These are phyloP conservation scores for Avena insularis DNA, from an alignment of 176 grass and related monocot genomes.

Conservation along the genomic window DNA sequence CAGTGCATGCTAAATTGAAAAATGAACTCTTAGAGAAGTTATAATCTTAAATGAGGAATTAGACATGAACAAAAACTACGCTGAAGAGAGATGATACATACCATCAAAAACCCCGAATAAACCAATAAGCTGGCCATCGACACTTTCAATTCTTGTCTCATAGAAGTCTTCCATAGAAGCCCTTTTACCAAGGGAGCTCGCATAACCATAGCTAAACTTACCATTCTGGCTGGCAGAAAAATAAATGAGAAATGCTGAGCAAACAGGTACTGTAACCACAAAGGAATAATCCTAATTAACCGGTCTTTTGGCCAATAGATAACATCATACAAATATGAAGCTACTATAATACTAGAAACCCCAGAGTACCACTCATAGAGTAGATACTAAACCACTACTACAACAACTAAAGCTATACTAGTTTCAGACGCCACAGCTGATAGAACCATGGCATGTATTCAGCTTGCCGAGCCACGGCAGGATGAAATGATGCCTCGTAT, in stretches of 20 bases:
- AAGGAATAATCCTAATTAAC: background rate
- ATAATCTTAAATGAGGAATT: slow-evolving; percentile 12
- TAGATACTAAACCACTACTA: background rate
- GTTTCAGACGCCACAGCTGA: background rate
- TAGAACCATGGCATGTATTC: background rate
- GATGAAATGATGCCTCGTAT: background rate
- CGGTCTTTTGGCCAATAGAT: background rate
- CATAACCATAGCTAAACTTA: slow-evolving; percentile 69
- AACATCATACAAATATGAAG: background rate
- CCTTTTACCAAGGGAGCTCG: slow-evolving; percentile 65
- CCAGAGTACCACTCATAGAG: background rate
- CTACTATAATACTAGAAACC: background rate
- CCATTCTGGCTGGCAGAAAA: slow-evolving; percentile 63
- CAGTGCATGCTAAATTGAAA: background rate
- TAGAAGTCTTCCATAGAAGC: slow-evolving; percentile 75
- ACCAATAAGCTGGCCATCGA: slow-evolving; percentile 63
- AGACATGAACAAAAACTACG: background rate
- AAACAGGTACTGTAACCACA: background rate
- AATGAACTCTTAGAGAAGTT: background rate
- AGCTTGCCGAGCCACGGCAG: background rate
- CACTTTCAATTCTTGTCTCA: slow-evolving; percentile 66
- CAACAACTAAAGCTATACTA: background rate
- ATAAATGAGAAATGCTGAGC: slow-evolving; percentile 46
- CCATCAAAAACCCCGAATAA: slow-evolving; percentile 72
- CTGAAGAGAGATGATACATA: slow-evolving; percentile 44